phyloP scores from a whole-genome alignment of 352 stramenopile species.

The Globisporangium cederbergense region DNA sequence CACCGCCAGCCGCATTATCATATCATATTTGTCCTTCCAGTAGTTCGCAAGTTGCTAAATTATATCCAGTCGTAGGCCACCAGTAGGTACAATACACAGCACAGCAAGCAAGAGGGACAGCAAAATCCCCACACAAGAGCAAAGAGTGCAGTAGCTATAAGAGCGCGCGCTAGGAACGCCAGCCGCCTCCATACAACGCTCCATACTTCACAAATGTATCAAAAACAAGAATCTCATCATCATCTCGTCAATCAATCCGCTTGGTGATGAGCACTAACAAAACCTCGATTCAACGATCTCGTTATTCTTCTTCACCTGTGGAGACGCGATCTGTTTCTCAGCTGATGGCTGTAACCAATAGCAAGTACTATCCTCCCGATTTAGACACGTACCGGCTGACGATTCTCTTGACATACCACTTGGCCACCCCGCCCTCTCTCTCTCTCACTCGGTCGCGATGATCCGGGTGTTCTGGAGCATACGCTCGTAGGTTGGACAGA shows the following conservation, averaged over 20 bases:
- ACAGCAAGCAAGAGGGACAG: not conserved
- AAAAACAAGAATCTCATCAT: too few species aligned
- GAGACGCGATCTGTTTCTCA: too few species aligned
- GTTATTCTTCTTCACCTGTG: too few species aligned
- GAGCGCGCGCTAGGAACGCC: not conserved
- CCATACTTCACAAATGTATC: too few species aligned
- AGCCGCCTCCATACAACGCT: too few species aligned
- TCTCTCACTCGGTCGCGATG: not conserved
- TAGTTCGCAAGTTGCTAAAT: not conserved
- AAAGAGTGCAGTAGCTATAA: not conserved
- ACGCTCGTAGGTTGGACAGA: conserved; percentile 82
- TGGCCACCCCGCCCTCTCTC: not conserved
- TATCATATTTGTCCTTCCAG: not conserved
- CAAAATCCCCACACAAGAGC: not conserved
- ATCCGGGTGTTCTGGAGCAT: conserved; percentile 31
- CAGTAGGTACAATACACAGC: not conserved
- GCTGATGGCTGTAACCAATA: too few species aligned
- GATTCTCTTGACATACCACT: not conserved
- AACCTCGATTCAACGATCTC: too few species aligned
- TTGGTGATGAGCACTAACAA: too few species aligned
- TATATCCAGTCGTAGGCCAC: not conserved
- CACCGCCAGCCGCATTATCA: not conserved
- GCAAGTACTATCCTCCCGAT: too few species aligned
- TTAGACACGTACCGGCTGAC: too few species aligned
- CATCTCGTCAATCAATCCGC: too few species aligned